These are phyloP conservation scores for Pseudonitzschia pungens DNA, from an alignment of 108 stramenopile species.

Conservation along the genomic window DNA sequence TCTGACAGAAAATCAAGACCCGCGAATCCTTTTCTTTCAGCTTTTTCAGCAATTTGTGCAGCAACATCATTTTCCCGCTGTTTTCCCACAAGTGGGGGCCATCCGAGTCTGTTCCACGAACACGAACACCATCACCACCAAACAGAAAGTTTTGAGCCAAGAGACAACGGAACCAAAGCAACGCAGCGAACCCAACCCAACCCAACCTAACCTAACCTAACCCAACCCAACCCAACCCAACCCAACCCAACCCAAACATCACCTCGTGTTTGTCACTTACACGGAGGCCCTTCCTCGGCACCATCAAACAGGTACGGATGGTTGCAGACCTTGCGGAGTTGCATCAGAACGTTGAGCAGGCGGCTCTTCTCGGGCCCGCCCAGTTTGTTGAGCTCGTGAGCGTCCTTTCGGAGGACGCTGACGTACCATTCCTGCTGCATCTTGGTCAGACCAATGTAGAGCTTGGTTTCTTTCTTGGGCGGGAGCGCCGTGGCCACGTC, in stretches of 20 bases:
- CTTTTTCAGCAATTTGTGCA: slow-evolving; percentile 94
- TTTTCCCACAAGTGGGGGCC: slow-evolving; percentile 99
- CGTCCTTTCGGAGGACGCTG: slow-evolving; percentile 88
- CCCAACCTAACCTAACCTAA: too few relatives aligned
- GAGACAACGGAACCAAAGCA: background rate
- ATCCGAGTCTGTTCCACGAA: slow-evolving; percentile 53
- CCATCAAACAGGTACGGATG: slow-evolving; percentile 99
- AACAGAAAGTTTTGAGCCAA: background rate
- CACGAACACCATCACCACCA: too few relatives aligned
- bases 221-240: background rate
- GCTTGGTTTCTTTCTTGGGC: slow-evolving; percentile 95
- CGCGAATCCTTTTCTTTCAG: slow-evolving; percentile 88
- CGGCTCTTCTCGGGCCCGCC: slow-evolving; percentile 92
- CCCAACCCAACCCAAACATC: background rate
- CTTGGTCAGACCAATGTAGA: slow-evolving; percentile 89
- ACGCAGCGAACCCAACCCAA: background rate
- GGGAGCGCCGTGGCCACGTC: slow-evolving; percentile 95
- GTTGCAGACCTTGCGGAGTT: slow-evolving; percentile 98
- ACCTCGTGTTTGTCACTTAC: slow-evolving; percentile 4
- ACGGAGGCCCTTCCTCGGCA: slow-evolving; percentile 95
- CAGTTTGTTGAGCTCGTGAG: slow-evolving; percentile 87
- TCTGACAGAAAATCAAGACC: slow-evolving; percentile 97
- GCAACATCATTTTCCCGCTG: slow-evolving; percentile 90
- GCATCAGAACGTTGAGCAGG: slow-evolving; percentile 97
- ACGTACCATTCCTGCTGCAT: slow-evolving; percentile 98